Evolutionary conservation across 139 green algal genomes (phyloP).

Genomic region (Diplosphaera chodatii): DNA sequence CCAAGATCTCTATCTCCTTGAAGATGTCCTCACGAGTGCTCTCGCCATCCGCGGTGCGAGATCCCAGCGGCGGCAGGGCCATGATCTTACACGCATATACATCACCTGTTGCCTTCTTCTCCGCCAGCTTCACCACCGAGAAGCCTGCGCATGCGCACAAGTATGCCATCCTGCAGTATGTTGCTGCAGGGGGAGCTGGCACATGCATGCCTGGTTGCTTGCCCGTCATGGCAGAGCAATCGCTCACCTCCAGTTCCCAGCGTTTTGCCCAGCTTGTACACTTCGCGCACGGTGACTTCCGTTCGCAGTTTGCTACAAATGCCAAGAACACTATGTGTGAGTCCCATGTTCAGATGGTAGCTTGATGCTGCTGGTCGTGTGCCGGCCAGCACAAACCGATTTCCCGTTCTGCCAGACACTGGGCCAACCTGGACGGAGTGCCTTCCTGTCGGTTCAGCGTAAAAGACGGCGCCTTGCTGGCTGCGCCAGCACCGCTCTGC

Average conservation of each 20-base stretch:
- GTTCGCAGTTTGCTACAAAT: conserved; percentile 15
- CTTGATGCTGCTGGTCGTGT: too few relatives aligned
- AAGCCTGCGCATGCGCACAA: too few relatives aligned
- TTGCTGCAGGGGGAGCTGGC: too few relatives aligned
- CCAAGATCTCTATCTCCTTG: conserved; percentile 89
- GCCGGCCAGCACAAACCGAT: too few relatives aligned
- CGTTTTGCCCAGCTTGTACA: conserved; percentile 73
- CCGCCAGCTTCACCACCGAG: conserved; percentile 74
- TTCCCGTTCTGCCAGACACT: too few relatives aligned
- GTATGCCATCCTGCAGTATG: too few relatives aligned
- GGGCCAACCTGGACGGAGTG: neutral
- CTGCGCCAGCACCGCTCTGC: neutral
- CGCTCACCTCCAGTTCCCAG: conserved; percentile 71
- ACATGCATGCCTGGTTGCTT: too few relatives aligned
- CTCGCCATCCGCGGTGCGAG: conserved; percentile 61
- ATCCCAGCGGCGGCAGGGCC: conserved; percentile 52
- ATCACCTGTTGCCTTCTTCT: conserved; percentile 45
- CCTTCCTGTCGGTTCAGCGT: neutral
- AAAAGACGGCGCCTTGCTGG: neutral
- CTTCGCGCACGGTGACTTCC: conserved; percentile 42
- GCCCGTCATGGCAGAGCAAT: too few relatives aligned
- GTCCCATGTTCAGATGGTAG: too few relatives aligned
- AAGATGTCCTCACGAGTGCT: conserved; percentile 80
- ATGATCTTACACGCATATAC: conserved; percentile 87
- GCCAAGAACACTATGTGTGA: too few relatives aligned